Base-by-base conservation (phyloP, 257 asterid genomes). In the Solanum appendiculatum region DNA sequence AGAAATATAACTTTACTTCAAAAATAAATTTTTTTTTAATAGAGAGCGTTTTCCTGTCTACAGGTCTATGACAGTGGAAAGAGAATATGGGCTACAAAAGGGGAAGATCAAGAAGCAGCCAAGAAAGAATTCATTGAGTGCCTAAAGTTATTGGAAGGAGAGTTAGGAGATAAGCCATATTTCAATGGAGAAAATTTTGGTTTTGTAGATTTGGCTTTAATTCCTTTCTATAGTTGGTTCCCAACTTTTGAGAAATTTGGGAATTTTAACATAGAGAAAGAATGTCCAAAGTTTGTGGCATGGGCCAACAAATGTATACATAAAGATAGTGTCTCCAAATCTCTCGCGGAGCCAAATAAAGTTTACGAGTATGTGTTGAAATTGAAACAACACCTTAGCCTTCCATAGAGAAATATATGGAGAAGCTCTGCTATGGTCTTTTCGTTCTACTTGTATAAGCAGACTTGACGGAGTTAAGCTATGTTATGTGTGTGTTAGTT, bases 101-200 rank as follows among this genome's bases (percentile, higher is more conserved):
- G 69, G 15, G n/a, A 85, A 68, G 90, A 78, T 18, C 63, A 21
- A 80, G 86, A 85, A 37, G 58, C 4, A 51, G 73, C 15, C 18
- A 85, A 80, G 29, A 80, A 39, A 70, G 90, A 63, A 60, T 39
- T 88, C 15, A 80, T 75, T 18, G 88, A 85, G 6, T 74, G 25
- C 33, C 85, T 66, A 51, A 77, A 85, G 7, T 2, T 85, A 36
- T 48, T 88, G 83, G 88, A 85, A 68, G 21, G 21, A 33, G 77
- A 75, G 15, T 63, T 88, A 2, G 86, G 90, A 42, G 86, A 85
- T 3, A 29, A 85, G 31, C 51, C 75, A 13, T 88, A 85, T 42
- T 88, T 84, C 58, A 82, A 85, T 29, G 90, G 90, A 13, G 86
- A 85, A 33, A 20, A 1, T n/a, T 85, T 88, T 88, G 90, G 88